Conservation (phyloP, 768 basidiomycete species). For the Collybia sordida region DNA sequence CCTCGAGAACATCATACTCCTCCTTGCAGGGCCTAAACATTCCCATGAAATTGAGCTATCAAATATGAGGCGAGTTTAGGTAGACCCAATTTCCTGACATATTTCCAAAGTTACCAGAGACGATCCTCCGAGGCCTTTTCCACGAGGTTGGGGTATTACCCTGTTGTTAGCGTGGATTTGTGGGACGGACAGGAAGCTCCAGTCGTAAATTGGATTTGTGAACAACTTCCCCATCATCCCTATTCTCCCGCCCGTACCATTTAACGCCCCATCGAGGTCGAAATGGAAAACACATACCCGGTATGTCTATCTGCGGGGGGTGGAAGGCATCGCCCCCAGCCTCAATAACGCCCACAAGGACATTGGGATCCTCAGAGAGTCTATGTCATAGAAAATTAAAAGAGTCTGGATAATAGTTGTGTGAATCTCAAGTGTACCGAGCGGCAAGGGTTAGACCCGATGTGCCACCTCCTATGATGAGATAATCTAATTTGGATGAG, state of each 20-base stretch:
- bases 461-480: slow-evolving; percentile 25
- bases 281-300: slow-evolving; percentile 12
- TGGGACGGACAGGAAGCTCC: slow-evolving; percentile 28
- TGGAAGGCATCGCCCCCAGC: slow-evolving; percentile 13
- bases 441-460: background rate
- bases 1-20: slow-evolving; percentile 31
- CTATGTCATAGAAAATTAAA: slow-evolving; percentile 24
- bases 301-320: background rate
- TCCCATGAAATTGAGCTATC: slow-evolving; percentile 24
- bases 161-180: slow-evolving; percentile 21
- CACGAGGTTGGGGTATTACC: slow-evolving; percentile 19
- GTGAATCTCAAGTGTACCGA: slow-evolving; percentile 15
- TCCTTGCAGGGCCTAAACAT: slow-evolving; percentile 21
- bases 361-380: slow-evolving; percentile 27
- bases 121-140: slow-evolving; percentile 22
- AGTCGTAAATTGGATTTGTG: slow-evolving; percentile 18
- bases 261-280: background rate
- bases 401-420: slow-evolving; percentile 27
- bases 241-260: background rate
- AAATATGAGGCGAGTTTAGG: too few species aligned
- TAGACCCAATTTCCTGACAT: slow-evolving; percentile 4
- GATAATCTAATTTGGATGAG: slow-evolving; percentile 18
- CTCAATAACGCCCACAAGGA: slow-evolving; percentile 29
- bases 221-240: slow-evolving; percentile 14
- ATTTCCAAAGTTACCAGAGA: slow-evolving; percentile 19